These are phyloP conservation scores for Diaporthe sp. DNA, from an alignment of 2,329 filamentous ascomycete genomes.

Conservation along the genomic window DNA sequence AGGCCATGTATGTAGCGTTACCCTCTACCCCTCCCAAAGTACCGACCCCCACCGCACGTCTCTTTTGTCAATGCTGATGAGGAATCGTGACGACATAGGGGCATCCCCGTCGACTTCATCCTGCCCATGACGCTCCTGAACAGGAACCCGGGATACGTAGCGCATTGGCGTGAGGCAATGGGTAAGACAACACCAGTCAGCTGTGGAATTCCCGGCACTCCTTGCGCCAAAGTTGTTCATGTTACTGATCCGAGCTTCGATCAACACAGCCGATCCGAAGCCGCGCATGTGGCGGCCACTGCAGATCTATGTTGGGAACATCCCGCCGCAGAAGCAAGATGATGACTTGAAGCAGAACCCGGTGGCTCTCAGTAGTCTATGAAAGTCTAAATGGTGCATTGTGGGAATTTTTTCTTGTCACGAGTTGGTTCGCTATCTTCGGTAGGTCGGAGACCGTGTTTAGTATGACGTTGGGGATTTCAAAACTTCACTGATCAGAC, in stretches of 20 bases:
- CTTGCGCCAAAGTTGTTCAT: neutral
- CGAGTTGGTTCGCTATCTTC: too few species aligned
- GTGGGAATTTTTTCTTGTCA: neutral
- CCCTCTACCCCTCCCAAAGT: too few species aligned
- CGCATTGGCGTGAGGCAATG: constrained; percentile 17
- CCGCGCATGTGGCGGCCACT: constrained; percentile 20
- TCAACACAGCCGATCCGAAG: neutral
- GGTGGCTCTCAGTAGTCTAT: neutral
- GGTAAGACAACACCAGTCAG: neutral
- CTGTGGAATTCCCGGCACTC: neutral
- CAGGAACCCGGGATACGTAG: constrained; percentile 12
- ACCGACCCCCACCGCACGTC: too few species aligned
- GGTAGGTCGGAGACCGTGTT: neutral
- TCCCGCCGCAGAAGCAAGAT: neutral
- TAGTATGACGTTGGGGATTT: too few species aligned
- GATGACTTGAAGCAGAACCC: neutral
- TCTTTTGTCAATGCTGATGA: neutral
- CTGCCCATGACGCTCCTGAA: constrained; percentile 19
- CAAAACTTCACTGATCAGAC: too few species aligned
- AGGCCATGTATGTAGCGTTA: neutral
- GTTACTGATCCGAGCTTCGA: neutral
- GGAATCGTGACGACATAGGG: neutral
- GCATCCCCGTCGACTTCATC: constrained; percentile 9
- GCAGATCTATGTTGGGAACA: constrained; percentile 6
- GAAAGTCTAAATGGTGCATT: neutral